These are phyloP conservation scores for Aspergillus glaucus DNA, from an alignment of 2,329 filamentous ascomycete genomes.

Conservation along the genomic window DNA sequence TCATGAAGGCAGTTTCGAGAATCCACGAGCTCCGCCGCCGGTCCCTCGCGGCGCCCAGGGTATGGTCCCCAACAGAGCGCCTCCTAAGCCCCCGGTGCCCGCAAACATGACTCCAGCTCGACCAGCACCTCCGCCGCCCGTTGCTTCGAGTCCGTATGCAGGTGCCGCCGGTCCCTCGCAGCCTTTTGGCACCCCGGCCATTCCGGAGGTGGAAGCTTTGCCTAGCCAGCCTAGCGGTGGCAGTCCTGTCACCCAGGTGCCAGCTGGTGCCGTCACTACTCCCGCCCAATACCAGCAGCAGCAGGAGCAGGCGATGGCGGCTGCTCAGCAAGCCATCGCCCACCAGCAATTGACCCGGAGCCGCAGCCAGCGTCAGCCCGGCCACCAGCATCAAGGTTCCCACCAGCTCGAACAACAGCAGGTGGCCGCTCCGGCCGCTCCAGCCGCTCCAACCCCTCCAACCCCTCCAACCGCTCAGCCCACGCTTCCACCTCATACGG, in stretches of 20 bases:
- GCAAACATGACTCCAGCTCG: constrained; percentile 34
- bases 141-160: constrained; percentile 31
- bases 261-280: constrained; percentile 35
- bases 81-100: constrained; percentile 71
- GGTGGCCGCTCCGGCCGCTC: constrained; percentile 16
- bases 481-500: constrained; percentile 20
- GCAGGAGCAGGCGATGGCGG: constrained; percentile 75
- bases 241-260: constrained; percentile 57
- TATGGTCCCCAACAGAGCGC: constrained; percentile 73
- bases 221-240: constrained; percentile 62
- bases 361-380: constrained; percentile 63
- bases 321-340: constrained; percentile 70
- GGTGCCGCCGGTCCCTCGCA: constrained; percentile 26
- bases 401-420: constrained; percentile 45
- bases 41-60: constrained; percentile 57
- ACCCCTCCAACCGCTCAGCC: constrained; percentile 16
- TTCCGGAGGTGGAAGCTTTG: constrained; percentile 52
- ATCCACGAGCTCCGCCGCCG: constrained; percentile 85
- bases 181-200: constrained; percentile 41
- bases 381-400: constrained; percentile 45
- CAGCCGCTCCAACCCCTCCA: too few relatives aligned
- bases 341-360: constrained; percentile 63
- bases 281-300: constrained; percentile 56
- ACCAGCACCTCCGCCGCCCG: constrained; percentile 37
- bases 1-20: constrained; percentile 92